These are phyloP conservation scores for Ulota crispa DNA, from an alignment of 225 moss, liverwort and hornwort species.

Conservation along the genomic window DNA sequence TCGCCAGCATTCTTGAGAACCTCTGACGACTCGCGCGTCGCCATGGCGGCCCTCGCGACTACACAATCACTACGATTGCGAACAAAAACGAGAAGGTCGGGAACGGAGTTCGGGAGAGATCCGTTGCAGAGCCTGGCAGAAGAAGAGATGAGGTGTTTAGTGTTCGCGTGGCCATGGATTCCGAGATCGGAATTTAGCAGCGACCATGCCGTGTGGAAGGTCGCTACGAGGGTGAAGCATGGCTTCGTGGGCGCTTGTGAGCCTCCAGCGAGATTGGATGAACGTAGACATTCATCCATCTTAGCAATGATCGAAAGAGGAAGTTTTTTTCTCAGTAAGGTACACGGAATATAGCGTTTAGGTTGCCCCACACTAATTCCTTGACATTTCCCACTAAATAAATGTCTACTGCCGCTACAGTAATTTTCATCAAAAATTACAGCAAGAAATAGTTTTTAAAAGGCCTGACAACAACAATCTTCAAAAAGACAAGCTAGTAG, in stretches of 20 bases:
- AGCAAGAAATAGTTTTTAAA: too few species aligned
- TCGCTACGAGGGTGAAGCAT: not conserved
- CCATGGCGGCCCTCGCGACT: not conserved
- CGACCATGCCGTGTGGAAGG: conserved; percentile 10
- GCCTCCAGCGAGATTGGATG: not conserved
- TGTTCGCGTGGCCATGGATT: not conserved
- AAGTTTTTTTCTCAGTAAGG: too few species aligned
- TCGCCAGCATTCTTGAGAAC: conserved; percentile 26
- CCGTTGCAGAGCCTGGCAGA: not conserved
- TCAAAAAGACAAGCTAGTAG: too few species aligned
- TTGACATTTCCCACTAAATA: too few species aligned
- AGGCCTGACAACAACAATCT: too few species aligned
- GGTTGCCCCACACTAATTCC: too few species aligned
- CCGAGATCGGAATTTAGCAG: not conserved
- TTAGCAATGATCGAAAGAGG: not conserved
- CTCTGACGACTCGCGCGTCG: conserved; percentile 26
- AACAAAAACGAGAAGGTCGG: not conserved
- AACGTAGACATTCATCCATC: not conserved
- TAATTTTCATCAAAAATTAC: too few species aligned
- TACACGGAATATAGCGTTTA: too few species aligned
- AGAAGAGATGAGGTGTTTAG: not conserved
- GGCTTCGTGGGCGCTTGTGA: not conserved
- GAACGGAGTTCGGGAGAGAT: not conserved
- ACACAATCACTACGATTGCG: not conserved
- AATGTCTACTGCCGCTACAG: too few species aligned